These are phyloP conservation scores for Zea luxurians DNA, from an alignment of 176 grass and related monocot genomes.

Conservation along the genomic window DNA sequence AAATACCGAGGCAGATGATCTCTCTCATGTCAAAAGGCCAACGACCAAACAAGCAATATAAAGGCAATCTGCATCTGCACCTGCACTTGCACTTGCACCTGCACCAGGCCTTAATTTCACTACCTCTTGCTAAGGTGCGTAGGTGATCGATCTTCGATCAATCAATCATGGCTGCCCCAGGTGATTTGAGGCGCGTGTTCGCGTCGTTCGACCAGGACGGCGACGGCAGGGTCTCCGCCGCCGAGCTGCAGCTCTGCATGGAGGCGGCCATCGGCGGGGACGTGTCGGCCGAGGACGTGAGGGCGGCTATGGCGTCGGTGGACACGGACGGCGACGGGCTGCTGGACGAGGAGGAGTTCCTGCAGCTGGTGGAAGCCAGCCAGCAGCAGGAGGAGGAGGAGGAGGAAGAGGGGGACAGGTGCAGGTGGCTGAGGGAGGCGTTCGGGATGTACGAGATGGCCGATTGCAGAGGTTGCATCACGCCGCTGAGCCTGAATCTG, in stretches of 20 bases:
- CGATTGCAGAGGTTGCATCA: conserved; percentile 25
- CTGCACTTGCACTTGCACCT: too few species aligned
- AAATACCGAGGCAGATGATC: background rate
- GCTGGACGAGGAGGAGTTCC: conserved; percentile 35
- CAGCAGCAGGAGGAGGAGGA: too few species aligned
- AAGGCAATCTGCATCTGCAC: background rate
- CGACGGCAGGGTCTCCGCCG: conserved; percentile 35
- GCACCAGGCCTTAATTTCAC: too few species aligned
- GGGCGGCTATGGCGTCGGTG: background rate
- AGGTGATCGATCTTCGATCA: too few species aligned
- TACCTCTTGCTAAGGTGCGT: too few species aligned
- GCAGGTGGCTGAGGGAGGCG: too few species aligned
- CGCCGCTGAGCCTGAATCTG: conserved; percentile 33
- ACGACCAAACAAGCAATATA: background rate
- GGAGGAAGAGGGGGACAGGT: too few species aligned
- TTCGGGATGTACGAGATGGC: too few species aligned
- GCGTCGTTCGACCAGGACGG: conserved; percentile 18
- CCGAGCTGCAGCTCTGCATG: conserved; percentile 33
- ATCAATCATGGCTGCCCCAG: background rate
- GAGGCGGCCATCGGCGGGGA: conserved; percentile 19
- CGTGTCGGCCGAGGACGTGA: conserved; percentile 21
- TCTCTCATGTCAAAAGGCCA: background rate
- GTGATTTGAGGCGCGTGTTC: conserved; percentile 29
- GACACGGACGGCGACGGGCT: conserved; percentile 36
- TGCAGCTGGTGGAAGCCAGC: too few species aligned